Percentiles rank a stretch among this genome's conserved stretches.
Evolutionary conservation across 176 grass and related monocot genomes (phyloP).

Genomic region (Rhynchospora pubera): DNA sequence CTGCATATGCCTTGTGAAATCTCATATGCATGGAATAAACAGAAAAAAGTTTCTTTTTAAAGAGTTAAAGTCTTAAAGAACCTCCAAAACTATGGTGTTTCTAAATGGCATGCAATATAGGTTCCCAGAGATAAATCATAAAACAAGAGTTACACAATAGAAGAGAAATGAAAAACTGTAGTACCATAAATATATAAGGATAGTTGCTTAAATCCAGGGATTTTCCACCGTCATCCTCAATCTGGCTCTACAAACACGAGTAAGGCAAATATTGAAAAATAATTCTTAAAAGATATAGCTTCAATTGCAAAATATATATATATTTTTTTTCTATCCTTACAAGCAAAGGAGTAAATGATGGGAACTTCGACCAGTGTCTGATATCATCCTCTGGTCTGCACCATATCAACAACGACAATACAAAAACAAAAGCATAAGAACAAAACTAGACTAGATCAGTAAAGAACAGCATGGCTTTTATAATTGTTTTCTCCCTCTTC

Average conservation of each 20-base stretch:
- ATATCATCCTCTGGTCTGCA: constrained; percentile 88
- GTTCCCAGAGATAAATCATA: too few species aligned
- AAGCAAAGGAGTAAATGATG: constrained; percentile 80
- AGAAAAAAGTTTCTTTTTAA: not conserved
- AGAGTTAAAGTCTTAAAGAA: too few species aligned
- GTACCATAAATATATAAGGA: constrained; percentile 96
- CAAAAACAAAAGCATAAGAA: constrained; percentile 12
- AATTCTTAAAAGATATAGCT: constrained; percentile 9
- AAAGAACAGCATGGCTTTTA: not conserved
- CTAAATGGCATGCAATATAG: too few species aligned
- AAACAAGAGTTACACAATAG: too few species aligned
- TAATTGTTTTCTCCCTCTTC: not conserved
- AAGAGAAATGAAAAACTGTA: too few species aligned
- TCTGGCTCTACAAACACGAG: constrained; percentile 50
- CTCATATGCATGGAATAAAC: not conserved
- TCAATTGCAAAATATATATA: not conserved
- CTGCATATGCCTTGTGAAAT: not conserved
- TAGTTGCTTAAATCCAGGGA: constrained; percentile 86
- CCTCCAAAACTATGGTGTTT: too few species aligned
- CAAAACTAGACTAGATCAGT: constrained; percentile 1
- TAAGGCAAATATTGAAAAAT: constrained; percentile 12
- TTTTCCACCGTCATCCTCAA: constrained; percentile 82
- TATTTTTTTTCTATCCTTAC: constrained; percentile 33
- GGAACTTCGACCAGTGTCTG: constrained; percentile 91
- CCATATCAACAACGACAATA: constrained; percentile 22